A percentile compares a stretch with the other conserved stretches of the same genome.
Evolutionary conservation across 495 filamentous ascomycete genomes (phyloP).

Genomic region (Diplogelasinospora grovesii): DNA sequence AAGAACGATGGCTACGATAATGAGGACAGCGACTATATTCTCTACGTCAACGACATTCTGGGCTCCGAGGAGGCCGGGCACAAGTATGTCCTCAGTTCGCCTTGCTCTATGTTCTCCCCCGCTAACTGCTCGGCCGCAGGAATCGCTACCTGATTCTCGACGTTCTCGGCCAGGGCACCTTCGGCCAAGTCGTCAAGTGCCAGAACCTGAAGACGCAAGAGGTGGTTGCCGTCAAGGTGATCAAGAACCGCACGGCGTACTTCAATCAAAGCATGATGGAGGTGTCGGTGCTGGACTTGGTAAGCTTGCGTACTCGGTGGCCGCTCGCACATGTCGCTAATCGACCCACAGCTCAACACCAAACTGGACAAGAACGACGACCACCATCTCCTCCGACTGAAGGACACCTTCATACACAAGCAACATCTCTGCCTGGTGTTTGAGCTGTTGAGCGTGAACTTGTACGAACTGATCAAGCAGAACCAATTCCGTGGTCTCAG

Average conservation of each 20-base stretch:
- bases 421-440: constrained; percentile 98
- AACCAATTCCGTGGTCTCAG: constrained; percentile 98
- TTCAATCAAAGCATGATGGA: constrained; percentile 99
- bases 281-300: constrained; percentile 93
- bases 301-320: constrained; percentile 34
- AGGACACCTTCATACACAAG: constrained; percentile 97
- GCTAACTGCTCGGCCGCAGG: constrained; percentile 41
- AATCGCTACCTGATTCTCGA: constrained; percentile 98
- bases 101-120: not conserved
- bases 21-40: constrained; percentile 97
- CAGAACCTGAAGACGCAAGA: constrained; percentile 98
- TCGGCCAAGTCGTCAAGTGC: constrained; percentile 99
- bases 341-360: constrained; percentile 69
- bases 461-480: constrained; percentile 99
- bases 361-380: constrained; percentile 99
- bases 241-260: constrained; percentile 98
- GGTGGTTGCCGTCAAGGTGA: constrained; percentile 97
- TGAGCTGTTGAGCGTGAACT: constrained; percentile 92
- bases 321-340: not conserved
- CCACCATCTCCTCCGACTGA: constrained; percentile 90
- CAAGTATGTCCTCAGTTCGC: constrained; percentile 83
- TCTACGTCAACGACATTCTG: constrained; percentile 98
- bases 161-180: constrained; percentile 95
- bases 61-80: constrained; percentile 96
- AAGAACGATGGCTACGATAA: constrained; percentile 99